Base-by-base conservation (phyloP, 768 basidiomycete genomes). In the Stropharia rugosoannulata region DNA sequence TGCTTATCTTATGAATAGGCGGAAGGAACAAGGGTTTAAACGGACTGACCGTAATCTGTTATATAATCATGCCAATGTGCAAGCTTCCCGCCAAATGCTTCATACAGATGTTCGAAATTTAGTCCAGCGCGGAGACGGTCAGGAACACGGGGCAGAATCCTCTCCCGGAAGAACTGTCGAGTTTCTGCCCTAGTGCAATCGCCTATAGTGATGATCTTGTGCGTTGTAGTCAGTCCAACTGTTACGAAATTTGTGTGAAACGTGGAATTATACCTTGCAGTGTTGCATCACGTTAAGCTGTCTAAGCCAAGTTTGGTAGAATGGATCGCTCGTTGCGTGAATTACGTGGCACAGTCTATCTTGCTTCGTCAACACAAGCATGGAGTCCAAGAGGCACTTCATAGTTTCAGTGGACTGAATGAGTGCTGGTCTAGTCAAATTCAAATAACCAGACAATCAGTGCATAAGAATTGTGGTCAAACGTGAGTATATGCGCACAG, bases 341-440 rank as follows among this genome's bases (percentile, higher is more conserved):
- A 91, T 84, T 63, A 92, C 86, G 64, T 92, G 89, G 63, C 87
- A 89, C 12, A 93, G 70, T n/a, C 87, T 76, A 64, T 93, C 91
- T 68, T 93, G 92, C 72, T 93, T 93, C 32, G 92, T 92, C 52
- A 93, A 73, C 12, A 93, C 91, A 16, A 93, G 82, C 82, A 92
- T 89, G 11, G 90, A 88, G 64, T 93, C 92, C 35, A 94, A 78
- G 13, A 94, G 71, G 59, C 85, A 86, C 67, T 92, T 93, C 88
- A 94, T 90, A 3, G 90, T 82, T 29, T 89, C 89, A 3, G 79
- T 77, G 0, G 89, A 90, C 60, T 89, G 85, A 40, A 93, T 89
- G 41, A 93, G 75, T 5, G 84, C 79, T 0, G 89, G 89, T 45
- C 85, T 93, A 63, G 12, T 32, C 25, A 15, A 19, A 12, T 35